phyloP scores from a whole-genome alignment of 306 rosid genomes.

The Vigna trinervia region DNA sequence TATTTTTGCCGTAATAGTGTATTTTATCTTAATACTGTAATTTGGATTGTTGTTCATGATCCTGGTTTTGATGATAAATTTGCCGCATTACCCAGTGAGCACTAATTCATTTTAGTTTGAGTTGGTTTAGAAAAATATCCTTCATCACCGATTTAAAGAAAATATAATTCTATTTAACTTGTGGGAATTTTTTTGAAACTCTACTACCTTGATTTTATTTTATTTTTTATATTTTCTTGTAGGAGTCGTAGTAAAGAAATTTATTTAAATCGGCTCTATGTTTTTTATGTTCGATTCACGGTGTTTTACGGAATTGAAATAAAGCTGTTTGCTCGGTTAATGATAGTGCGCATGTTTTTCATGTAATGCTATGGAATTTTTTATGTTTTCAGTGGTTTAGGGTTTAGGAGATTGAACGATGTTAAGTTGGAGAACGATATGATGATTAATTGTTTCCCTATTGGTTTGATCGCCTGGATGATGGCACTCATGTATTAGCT shows the following conservation, averaged over 20 bases:
- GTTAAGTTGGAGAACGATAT: slow-evolving; percentile 29
- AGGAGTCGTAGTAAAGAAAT: no score
- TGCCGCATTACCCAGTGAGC: neutral
- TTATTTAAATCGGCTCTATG: no score
- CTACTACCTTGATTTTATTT: no score
- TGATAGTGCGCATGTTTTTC: neutral
- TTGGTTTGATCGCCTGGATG: slow-evolving; percentile 56
- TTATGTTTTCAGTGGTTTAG: no score
- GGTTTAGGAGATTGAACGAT: neutral
- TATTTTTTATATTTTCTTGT: no score
- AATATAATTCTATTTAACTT: no score
- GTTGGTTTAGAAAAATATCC: neutral
- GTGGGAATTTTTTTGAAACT: no score
- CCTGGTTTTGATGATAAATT: neutral
- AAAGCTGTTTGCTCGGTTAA: neutral
- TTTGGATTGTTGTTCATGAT: neutral
- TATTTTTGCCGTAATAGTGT: no score
- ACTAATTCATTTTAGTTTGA: neutral
- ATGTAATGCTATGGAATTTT: neutral
- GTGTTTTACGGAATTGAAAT: neutral
- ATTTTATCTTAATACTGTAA: neutral
- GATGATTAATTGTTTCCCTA: slow-evolving; percentile 48
- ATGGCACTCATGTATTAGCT: slow-evolving; percentile 51
- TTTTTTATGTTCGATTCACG: neutral
- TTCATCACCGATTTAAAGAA: no score